A percentile compares a stretch with the other conserved stretches of the same genome.
Conservation (phyloP, 495 filamentous ascomycete species). For the Lasiosphaeria ovina region DNA sequence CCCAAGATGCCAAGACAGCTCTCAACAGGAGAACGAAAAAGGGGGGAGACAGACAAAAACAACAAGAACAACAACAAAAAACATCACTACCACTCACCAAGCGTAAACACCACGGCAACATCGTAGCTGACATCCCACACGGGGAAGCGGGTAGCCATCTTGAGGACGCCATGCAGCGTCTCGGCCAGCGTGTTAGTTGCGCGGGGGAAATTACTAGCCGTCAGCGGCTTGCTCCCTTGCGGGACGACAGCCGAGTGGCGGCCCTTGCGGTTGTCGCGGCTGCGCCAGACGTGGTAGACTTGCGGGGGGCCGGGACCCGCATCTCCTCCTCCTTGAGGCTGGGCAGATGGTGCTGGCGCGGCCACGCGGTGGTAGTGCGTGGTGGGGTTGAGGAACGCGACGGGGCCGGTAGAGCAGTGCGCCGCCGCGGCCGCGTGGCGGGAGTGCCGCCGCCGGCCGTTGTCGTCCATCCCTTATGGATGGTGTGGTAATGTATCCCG, state of each 20-base stretch:
- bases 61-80: not conserved
- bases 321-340: not conserved
- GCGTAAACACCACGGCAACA: slow-evolving; percentile 62
- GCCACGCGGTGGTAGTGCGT: slow-evolving; percentile 17
- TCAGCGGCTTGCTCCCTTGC: not conserved
- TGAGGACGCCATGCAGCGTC: slow-evolving; percentile 45
- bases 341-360: not conserved
- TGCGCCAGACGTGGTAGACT: slow-evolving; percentile 42
- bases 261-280: slow-evolving; percentile 69
- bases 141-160: slow-evolving; percentile 58
- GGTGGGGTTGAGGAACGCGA: slow-evolving; percentile 30
- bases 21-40: not conserved
- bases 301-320: not conserved
- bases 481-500: not conserved
- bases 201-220: slow-evolving; percentile 28
- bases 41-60: not conserved
- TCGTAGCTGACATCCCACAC: slow-evolving; percentile 70
- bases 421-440: not conserved
- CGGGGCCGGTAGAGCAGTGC: slow-evolving; percentile 12
- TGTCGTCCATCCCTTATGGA: not conserved
- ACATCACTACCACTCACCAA: slow-evolving; percentile 36
- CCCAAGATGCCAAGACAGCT: too few relatives aligned
- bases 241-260: slow-evolving; percentile 56
- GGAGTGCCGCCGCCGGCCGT: too few relatives aligned
- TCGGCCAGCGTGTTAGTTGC: slow-evolving; percentile 42